A percentile compares a stretch with the other conserved stretches of the same genome.
These are phyloP conservation scores for Bondarzewia mesenterica DNA, from an alignment of 1,284 basidiomycete genomes.

Conservation along the genomic window DNA sequence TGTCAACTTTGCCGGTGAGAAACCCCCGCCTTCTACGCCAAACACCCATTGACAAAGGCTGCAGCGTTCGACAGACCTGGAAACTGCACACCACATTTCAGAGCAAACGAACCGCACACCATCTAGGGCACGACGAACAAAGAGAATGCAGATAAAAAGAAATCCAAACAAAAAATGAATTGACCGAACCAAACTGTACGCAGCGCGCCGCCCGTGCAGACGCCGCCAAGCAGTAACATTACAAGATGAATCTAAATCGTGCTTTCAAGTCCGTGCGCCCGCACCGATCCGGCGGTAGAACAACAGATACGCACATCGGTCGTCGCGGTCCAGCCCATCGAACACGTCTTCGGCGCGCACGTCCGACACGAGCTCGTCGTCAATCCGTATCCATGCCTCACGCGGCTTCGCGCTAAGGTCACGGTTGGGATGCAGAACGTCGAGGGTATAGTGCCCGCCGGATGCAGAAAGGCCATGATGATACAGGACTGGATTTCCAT, in stretches of 20 bases:
- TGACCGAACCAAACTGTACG: not conserved
- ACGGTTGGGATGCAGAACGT: constrained; percentile 77
- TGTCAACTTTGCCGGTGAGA: not conserved
- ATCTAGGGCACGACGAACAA: no score
- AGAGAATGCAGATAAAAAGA: no score
- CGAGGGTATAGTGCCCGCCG: constrained; percentile 94
- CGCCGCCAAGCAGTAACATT: not conserved
- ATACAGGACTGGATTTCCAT: constrained; percentile 77
- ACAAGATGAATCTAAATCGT: not conserved
- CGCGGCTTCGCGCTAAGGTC: constrained; percentile 35
- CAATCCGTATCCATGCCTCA: constrained; percentile 86
- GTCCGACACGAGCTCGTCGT: constrained; percentile 84
- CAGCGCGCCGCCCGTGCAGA: no score
- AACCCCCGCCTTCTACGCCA: not conserved
- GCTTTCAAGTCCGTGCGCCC: constrained; percentile 12
- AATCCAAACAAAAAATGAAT: not conserved
- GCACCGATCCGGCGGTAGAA: constrained; percentile 60
- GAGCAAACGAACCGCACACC: no score
- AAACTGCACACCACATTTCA: no score
- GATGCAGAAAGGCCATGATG: constrained; percentile 90
- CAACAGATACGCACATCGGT: constrained; percentile 80
- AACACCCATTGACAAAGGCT: not conserved
- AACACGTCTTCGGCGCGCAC: constrained; percentile 77
- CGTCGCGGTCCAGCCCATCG: constrained; percentile 48
- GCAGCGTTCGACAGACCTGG: not conserved